A percentile compares a stretch with the other conserved stretches of the same genome.
Conservation (phyloP, 768 basidiomycete genomes). For the Sistotremastrum suecicum region DNA sequence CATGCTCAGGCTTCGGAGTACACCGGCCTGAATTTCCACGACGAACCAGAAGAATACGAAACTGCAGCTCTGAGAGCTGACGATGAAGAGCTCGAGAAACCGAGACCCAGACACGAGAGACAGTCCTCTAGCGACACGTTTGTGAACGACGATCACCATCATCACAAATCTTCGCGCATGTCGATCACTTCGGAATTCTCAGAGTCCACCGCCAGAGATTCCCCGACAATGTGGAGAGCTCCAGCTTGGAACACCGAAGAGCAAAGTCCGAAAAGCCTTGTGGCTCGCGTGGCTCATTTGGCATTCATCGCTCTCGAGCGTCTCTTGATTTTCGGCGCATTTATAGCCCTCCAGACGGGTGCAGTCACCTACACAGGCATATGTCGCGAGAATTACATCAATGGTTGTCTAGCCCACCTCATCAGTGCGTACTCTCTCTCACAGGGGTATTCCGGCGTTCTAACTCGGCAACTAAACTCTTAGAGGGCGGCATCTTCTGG, state of each 20-base stretch:
- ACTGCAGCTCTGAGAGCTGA: slow-evolving; percentile 26
- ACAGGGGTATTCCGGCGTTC: neutral
- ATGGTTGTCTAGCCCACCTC: slow-evolving; percentile 78
- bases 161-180: neutral
- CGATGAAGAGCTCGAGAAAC: neutral
- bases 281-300: slow-evolving; percentile 29
- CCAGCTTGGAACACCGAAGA: neutral
- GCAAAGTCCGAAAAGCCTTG: slow-evolving; percentile 4
- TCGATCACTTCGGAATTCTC: slow-evolving; percentile 29
- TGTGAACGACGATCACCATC: neutral
- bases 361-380: slow-evolving; percentile 77
- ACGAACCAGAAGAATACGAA: slow-evolving; percentile 43
- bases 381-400: slow-evolving; percentile 64
- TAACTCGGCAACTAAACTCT: neutral
- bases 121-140: neutral
- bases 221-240: neutral
- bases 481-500: slow-evolving; percentile 89
- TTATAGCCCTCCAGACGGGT: slow-evolving; percentile 51
- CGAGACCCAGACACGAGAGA: slow-evolving; percentile 1
- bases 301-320: slow-evolving; percentile 46
- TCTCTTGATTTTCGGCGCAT: slow-evolving; percentile 55
- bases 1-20: slow-evolving; percentile 28
- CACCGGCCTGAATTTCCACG: slow-evolving; percentile 31
- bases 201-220: slow-evolving; percentile 27
- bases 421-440: slow-evolving; percentile 48